Evolutionary conservation across 1,139 yeast species (phyloP).

Genomic region (Geotrichum histeridarum): DNA sequence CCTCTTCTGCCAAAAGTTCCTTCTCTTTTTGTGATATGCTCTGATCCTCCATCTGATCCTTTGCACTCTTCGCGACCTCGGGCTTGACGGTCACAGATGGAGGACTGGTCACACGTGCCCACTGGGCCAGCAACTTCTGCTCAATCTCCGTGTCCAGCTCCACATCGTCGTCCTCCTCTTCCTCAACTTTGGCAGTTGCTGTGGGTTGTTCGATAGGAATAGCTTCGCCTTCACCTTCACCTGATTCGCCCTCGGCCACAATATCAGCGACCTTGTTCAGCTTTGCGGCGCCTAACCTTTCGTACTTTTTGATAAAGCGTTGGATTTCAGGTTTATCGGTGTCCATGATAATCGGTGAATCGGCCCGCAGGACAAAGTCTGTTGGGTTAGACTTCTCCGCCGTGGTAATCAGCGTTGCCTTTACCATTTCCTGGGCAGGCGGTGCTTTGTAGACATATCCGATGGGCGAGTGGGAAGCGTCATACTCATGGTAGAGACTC

Average conservation of each 20-base stretch:
- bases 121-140: slow-evolving; percentile 21
- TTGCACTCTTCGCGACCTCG: slow-evolving; percentile 13
- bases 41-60: slow-evolving; percentile 7
- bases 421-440: slow-evolving; percentile 16
- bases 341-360: slow-evolving; percentile 11
- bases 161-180: slow-evolving; percentile 14
- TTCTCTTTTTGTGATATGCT: background rate
- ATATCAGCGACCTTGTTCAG: slow-evolving; percentile 10
- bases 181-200: background rate
- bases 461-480: slow-evolving; percentile 15
- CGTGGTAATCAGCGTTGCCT: slow-evolving; percentile 12
- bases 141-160: slow-evolving; percentile 11
- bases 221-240: slow-evolving; percentile 17
- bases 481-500: slow-evolving; percentile 20
- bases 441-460: slow-evolving; percentile 14
- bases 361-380: slow-evolving; percentile 3
- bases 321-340: slow-evolving; percentile 20
- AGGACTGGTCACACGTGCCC: slow-evolving; percentile 25
- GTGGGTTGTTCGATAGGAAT: slow-evolving; percentile 9
- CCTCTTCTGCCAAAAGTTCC: background rate
- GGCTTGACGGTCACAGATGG: slow-evolving; percentile 19
- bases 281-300: slow-evolving; percentile 15
- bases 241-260: slow-evolving; percentile 7
- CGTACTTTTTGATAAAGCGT: slow-evolving; percentile 20
- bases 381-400: slow-evolving; percentile 21